Evolutionary conservation across 768 basidiomycete genomes (phyloP).

Genomic region (Collybia sp.): DNA sequence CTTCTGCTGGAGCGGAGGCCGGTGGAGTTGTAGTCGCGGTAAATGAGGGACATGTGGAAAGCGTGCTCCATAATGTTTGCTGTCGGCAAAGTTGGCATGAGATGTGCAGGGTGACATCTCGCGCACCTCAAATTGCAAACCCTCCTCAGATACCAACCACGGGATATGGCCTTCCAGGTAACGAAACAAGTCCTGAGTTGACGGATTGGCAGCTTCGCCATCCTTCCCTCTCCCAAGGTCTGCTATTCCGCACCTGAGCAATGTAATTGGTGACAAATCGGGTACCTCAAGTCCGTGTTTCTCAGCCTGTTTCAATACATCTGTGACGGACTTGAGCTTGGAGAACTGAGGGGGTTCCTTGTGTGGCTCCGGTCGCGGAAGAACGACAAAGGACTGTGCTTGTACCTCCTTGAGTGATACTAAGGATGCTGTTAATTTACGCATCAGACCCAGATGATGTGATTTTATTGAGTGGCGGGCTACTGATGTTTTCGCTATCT

Average conservation of each 20-base stretch:
- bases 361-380: constrained; percentile 50
- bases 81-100: constrained; percentile 1
- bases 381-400: constrained; percentile 44
- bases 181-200: constrained; percentile 56
- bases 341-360: constrained; percentile 42
- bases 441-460: constrained; percentile 56
- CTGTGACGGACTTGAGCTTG: constrained; percentile 41
- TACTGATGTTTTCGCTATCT: constrained; percentile 49
- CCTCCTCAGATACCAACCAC: constrained; percentile 52
- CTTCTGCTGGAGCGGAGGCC: constrained; percentile 12
- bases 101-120: background rate
- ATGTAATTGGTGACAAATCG: constrained; percentile 43
- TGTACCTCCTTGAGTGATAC: constrained; percentile 53
- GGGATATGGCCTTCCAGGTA: constrained; percentile 53
- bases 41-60: constrained; percentile 50
- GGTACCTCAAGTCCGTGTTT: constrained; percentile 22
- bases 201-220: constrained; percentile 30
- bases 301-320: constrained; percentile 26
- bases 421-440: constrained; percentile 51
- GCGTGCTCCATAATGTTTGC: constrained; percentile 59
- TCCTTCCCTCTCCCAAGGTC: constrained; percentile 39
- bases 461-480: constrained; percentile 58
- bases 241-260: constrained; percentile 60
- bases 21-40: constrained; percentile 21
- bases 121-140: constrained; percentile 49